Evolutionary conservation across 192 early-diverging fungal species (phyloP), one percentile per base, ranked within the genome.

Genomic region (Backusella psychrophila): DNA sequence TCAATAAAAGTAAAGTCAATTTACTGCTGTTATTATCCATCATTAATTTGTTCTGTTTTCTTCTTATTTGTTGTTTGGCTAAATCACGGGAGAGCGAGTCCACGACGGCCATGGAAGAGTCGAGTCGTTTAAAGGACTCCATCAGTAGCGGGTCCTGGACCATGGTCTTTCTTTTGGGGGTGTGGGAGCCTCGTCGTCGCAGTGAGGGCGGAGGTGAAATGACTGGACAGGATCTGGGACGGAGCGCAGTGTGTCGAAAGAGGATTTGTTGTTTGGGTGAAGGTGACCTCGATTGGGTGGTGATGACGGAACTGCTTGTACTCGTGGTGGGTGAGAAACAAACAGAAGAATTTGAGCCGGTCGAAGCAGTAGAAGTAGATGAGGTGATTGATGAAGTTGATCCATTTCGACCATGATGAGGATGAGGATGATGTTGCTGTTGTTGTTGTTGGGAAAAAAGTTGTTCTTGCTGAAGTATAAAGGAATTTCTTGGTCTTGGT

Each of bases 61-160:
- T 19, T 49, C 46, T 0, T 49, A 49, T 44, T 7, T 53, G 36
- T 4, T 74, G 65, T 3, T 59, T 66, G 6, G 79, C 79, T 36
- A 80, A 39, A 29, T 80, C 79, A 68, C 79, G 74, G 23, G 74
- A 80, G 21, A 81, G 72, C 15, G 80, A 81, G 8, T 76, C 80
- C 15, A 81, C 80, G 12, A 81, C 19, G 4, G 80, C 80, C 44
- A 81, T 59, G 3, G 75, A 77, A 15, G 75, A 41, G 53, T 81
- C 80, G 8, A 81, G 52, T 17, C 80, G 75, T 59, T 77, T 75
- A 23, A 77, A 77, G 6, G 80, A 81, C 38, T 46, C 78, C n/a
- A 71, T 9, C 46, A 49, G 19, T 0, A 79, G 41, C 6, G 78
- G 73, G 11, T 79, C 78, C 15, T 23, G 19, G 6, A 31, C 11